Conservation (phyloP, 2,329 filamentous ascomycete genomes). For the Paraphaeosphaeria sporulosa region DNA sequence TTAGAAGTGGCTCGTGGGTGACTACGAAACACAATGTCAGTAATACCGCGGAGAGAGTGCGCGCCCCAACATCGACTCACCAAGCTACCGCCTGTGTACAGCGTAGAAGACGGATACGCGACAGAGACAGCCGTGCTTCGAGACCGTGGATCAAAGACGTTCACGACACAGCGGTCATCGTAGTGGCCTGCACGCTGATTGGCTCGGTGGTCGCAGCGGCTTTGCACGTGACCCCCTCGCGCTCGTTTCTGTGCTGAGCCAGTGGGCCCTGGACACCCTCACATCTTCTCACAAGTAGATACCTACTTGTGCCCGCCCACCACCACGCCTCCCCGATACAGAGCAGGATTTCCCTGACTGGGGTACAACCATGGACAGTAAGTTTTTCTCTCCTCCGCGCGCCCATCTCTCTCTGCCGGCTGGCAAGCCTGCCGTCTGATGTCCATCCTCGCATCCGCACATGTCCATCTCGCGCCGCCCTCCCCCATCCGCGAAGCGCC, state of each 20-base stretch:
- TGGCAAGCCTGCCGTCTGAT: conserved; percentile 26
- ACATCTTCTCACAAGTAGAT: conserved; percentile 23
- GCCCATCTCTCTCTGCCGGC: conserved; percentile 30
- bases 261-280: conserved; percentile 14
- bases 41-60: background rate
- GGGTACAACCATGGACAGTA: conserved; percentile 67
- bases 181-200: conserved; percentile 7
- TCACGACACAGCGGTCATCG: background rate
- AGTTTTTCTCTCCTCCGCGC: conserved; percentile 54
- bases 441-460: conserved; percentile 44
- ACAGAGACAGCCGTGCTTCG: background rate
- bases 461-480: conserved; percentile 10
- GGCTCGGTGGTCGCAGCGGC: background rate
- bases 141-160: background rate
- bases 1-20: conserved; percentile 4
- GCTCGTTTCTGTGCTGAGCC: conserved; percentile 1
- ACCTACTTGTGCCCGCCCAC: conserved; percentile 35
- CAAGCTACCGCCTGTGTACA: background rate
- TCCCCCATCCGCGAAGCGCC: conserved; percentile 35
- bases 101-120: background rate
- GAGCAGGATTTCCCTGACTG: conserved; percentile 36
- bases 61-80: background rate
- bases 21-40: background rate
- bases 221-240: background rate
- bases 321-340: conserved; percentile 34